Evolutionary conservation across 2,329 filamentous ascomycete genomes (phyloP).

Genomic region (Phialophora expanda): DNA sequence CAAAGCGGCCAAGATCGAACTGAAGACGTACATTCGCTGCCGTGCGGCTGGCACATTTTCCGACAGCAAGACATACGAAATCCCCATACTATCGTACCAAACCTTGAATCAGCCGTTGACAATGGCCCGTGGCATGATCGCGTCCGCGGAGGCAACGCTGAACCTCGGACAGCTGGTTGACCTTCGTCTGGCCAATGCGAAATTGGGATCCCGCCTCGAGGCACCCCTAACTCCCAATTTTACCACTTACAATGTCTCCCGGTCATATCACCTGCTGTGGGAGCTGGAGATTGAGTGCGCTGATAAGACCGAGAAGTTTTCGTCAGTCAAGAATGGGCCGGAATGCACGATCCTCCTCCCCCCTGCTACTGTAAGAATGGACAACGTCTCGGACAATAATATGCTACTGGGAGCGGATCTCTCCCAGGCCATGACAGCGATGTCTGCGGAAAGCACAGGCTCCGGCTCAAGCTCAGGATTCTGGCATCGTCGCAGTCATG

Average conservation of each 20-base stretch:
- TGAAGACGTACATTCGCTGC: constrained; percentile 28
- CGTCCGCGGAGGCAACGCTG: constrained; percentile 15
- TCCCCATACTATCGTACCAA: constrained; percentile 16
- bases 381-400: constrained; percentile 7
- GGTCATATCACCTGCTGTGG: constrained; percentile 33
- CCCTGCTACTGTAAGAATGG: constrained; percentile 18
- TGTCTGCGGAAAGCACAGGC: constrained; percentile 15
- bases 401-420: constrained; percentile 7
- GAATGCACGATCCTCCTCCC: constrained; percentile 25
- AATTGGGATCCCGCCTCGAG: constrained; percentile 32
- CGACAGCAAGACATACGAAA: constrained; percentile 29
- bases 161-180: constrained; percentile 27
- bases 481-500: constrained; percentile 18
- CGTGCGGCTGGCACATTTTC: constrained; percentile 27
- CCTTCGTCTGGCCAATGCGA: constrained; percentile 31
- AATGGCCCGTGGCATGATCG: constrained; percentile 4
- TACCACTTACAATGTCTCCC: constrained; percentile 34
- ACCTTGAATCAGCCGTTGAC: constrained; percentile 16
- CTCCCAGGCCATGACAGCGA: constrained; percentile 1
- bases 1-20: constrained; percentile 27
- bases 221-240: constrained; percentile 35
- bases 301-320: constrained; percentile 31
- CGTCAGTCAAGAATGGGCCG: constrained; percentile 16
- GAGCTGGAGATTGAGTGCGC: constrained; percentile 36
- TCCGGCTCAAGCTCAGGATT: constrained; percentile 21